These are phyloP conservation scores for Picea glauca DNA, from an alignment of 75 land plant species.

Conservation along the genomic window DNA sequence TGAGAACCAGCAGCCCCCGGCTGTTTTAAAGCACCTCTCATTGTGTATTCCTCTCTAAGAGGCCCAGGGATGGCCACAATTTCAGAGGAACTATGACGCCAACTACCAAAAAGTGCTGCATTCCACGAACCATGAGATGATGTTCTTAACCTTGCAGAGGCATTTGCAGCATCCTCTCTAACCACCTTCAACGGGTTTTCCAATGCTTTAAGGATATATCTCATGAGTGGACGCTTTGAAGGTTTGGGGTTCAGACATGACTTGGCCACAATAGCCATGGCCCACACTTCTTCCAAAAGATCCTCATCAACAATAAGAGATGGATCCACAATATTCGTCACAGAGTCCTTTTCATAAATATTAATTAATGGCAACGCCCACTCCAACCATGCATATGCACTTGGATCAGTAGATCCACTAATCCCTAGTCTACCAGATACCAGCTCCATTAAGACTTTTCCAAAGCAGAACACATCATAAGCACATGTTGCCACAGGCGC, in stretches of 20 bases:
- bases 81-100: slow-evolving; percentile 86
- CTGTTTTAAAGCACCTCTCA: slow-evolving; percentile 28
- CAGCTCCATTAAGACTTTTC: slow-evolving; percentile 89
- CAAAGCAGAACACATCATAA: slow-evolving; percentile 88
- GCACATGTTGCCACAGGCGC: slow-evolving; percentile 56
- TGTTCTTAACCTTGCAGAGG: slow-evolving; percentile 65
- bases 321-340: slow-evolving; percentile 84
- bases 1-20: slow-evolving; percentile 32
- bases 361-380: slow-evolving; percentile 69
- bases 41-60: slow-evolving; percentile 44
- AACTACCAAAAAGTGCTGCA: slow-evolving; percentile 88
- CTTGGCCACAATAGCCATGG: slow-evolving; percentile 91
- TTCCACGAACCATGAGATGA: slow-evolving; percentile 96
- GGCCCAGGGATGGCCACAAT: slow-evolving; percentile 38
- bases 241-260: slow-evolving; percentile 87
- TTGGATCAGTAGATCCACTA: slow-evolving; percentile 59
- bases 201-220: slow-evolving; percentile 80
- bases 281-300: slow-evolving; percentile 96
- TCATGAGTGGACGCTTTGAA: slow-evolving; percentile 78
- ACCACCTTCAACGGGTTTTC: slow-evolving; percentile 92
- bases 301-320: slow-evolving; percentile 89
- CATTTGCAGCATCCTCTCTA: slow-evolving; percentile 64
- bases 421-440: slow-evolving; percentile 93
- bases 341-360: slow-evolving; percentile 77
- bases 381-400: slow-evolving; percentile 66